Base-by-base conservation (phyloP, 345 rosid genomes). In the Moricandia moricandioides region DNA sequence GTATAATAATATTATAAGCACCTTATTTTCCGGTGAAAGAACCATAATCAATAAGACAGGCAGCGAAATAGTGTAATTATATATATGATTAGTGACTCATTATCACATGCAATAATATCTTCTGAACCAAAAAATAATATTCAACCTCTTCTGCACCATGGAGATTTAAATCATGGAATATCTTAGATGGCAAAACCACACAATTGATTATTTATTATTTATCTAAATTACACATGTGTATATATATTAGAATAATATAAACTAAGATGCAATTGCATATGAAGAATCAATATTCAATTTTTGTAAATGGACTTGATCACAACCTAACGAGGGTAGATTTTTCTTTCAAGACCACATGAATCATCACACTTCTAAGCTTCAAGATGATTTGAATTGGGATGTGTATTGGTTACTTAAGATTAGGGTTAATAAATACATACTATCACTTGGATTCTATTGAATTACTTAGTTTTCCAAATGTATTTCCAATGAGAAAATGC, bases 81-180 rank as follows among this genome's bases (percentile, higher is more conserved):
- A 62, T 29, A 63, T 29, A 29, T 54, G 52, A 37, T 39, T 39
- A 39, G 45, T 77, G 59, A 56, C 65, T 58, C 10, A 65, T 77
- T 12, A 3, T 57, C 80, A 77, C 76, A 71, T 77, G 80, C 80
- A 47, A 57, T 71, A 40, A n/a, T 77, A 63, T 70, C 7, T 14
- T 59, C 26, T 65, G 43, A 47, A 77, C 43, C 61, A 18, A 40
- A 63, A 49, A 35, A 8, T 67, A 76, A 45, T 26, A 33, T 64
- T 39, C 76, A 64, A 77, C 71, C 10, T 70, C 67, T 34, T 64
- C 9, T 71, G 67, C 76, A 77, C 76, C 26, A 57, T 7, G 52
- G 29, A 69, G 54, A 64, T 71, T 65, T 65, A 35, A 45, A 11
- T 34, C 8, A 65, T 1, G 29, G 52, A 47, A 47, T 47, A 29